Evolutionary conservation across 495 filamentous ascomycete species (phyloP), one percentile per base, ranked within the genome.

Genomic region (Hypoxylon fragiforme): DNA sequence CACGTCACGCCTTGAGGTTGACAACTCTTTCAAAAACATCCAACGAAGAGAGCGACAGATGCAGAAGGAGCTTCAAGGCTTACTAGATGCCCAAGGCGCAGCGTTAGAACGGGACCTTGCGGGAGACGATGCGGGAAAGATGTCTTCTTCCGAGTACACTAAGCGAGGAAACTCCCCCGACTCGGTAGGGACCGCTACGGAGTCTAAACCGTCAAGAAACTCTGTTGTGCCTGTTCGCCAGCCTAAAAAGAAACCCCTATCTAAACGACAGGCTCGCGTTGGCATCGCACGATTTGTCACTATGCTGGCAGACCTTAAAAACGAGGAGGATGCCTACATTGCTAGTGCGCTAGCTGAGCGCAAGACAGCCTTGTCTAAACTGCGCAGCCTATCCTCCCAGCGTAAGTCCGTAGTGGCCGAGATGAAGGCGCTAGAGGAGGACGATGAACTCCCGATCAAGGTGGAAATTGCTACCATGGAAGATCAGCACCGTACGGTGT

Each of bases 11-110:
- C 50, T 41, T 1, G 54, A 63, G 2, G 50, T 63, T 2, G 65
- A 68, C 8, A 51, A 58, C 7, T 63, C 35, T 49, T 78, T 39
- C 47, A 78, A 37, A 47, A 59, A 37, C 52, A 44, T 82, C 18
- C 72, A 79, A 30, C 65, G 80, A 37, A 79, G 77, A 45, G 81
- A 86, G 50, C 74, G 67, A 18, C 72, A 81, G 43, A 82, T 96
- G 13, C 85, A 96, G 53, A 76, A 76, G 28, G 84, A 91, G 38
- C 77, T 97, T 3, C 92, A 97, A 68, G 65, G 73, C 19, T 71
- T 96, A 3, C 81, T 97, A 20, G 91, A 97, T 72, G 87, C 88
- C 0, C 92, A 97, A 70, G 85, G 86, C 37, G 81, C 85, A 30
- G 89, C 89, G 19, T 76, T 96, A 30, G 72, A 62, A 77, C 82